Base-by-base conservation (phyloP, 805 yeast species). In the Starmera dryadoides region DNA sequence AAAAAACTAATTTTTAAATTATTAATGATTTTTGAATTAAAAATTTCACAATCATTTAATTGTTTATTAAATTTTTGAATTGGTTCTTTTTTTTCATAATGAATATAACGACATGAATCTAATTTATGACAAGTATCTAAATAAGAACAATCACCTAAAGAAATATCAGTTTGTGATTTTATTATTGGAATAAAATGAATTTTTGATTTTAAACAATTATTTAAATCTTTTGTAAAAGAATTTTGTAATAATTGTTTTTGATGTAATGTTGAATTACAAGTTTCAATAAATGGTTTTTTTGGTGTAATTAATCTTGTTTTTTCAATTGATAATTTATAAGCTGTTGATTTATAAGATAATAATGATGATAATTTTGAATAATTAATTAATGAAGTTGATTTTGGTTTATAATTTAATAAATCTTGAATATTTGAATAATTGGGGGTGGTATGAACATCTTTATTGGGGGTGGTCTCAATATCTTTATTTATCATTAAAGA, bases 71-170 rank as follows among this genome's bases (percentile, higher is more conserved):
- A 43, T 45, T 63, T 46, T 26, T 54, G 26, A 39, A 58, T 58
- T n/a, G 71, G 71, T 9, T 58, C 42, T 41, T 63, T 64, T 42
- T 61, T 68, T 40, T 70, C 63, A 55, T 89, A 89, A 60, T 89
- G 98, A 29, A 86, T 68, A 55, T 84, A 89, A 19, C 93, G 68
- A 59, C 97, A 89, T 9, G 77, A 66, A 43, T 75, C 77, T 56
- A 86, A 72, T 59, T 87, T 87, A 62, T 86, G 96, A 55, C 98
- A 89, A 1, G 97, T 88, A 55, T 89, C 97, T 42, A 89, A 68
- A 55, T 89, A 89, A 9, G 96, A 88, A 56, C 98, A 89, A 59
- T 89, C 97, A 1, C 96, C 97, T 7, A 86, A 57, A 15, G 69
- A 62, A 2, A 62, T 39, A 50, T 91, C 97, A 0, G 96, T 87